Evolutionary conservation across 2,329 filamentous ascomycete species (phyloP).

Genomic region (Gyromitra esculenta): DNA sequence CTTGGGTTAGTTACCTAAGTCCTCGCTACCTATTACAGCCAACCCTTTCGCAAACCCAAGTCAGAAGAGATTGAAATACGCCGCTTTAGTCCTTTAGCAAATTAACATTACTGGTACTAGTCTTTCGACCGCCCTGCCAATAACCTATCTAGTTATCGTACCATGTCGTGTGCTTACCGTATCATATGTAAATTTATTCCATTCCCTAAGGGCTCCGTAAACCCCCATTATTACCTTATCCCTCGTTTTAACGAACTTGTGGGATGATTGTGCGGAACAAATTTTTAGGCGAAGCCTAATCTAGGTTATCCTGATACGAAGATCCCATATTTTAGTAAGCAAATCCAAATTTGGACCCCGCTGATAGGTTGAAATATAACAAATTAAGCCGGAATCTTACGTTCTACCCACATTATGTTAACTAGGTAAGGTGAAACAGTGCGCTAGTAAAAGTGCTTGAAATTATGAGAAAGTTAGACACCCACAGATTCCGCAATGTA

Average conservation of each 20-base stretch:
- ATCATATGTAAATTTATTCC: not conserved
- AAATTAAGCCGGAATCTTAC: not conserved
- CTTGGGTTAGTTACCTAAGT: not conserved
- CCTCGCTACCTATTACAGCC: too few species aligned
- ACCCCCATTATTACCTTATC: constrained; percentile 1
- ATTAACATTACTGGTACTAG: not conserved
- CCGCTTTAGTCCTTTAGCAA: constrained; percentile 23
- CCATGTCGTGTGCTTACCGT: constrained; percentile 16
- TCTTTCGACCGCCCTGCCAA: constrained; percentile 12
- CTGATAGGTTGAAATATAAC: not conserved
- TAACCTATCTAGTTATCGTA: constrained; percentile 2
- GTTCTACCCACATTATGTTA: too few species aligned
- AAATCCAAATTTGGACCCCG: not conserved
- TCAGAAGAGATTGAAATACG: constrained; percentile 20
- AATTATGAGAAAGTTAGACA: too few species aligned
- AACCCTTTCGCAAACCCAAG: not conserved
- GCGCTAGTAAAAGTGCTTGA: not conserved
- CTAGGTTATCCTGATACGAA: not conserved
- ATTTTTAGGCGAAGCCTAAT: not conserved
- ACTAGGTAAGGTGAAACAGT: not conserved
- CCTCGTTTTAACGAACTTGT: constrained; percentile 1
- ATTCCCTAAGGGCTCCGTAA: not conserved
- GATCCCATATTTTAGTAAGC: not conserved
- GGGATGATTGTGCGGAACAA: constrained; percentile 24
- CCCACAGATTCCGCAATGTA: too few species aligned